Base-by-base conservation (phyloP, 75 land plant genomes). In the Selaginella tamariscina region DNA sequence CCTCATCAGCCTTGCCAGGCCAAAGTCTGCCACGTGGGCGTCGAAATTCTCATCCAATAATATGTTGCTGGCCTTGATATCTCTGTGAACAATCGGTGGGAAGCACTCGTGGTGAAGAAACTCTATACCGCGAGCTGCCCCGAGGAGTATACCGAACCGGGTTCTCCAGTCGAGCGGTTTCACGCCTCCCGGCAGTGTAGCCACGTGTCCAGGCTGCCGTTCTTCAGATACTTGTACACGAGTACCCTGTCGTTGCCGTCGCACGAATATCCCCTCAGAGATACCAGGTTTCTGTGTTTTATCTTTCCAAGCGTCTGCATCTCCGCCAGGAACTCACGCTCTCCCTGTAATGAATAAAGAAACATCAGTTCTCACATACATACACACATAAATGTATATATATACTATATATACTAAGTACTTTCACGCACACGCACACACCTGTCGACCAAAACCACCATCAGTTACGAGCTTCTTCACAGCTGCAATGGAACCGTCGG, bases 31-130 rank as follows among this genome's bases (percentile, higher is more conserved):
- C 5, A 39, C 49, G 15, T 39, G 49, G 15, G 49, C 49, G 11
- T 39, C 11, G 49, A 39, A 39, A 15, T 39, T 15, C 15, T 39
- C 49, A 15, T 39, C 49, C 11, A 39, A 15, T 5, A 39, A 15
- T 5, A 39, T 39, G 49, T 39, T 39, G 49, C 49, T 94, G 32
- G 96, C 85, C 60, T 91, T 94, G 33, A 94, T 82, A 71, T 94
- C 98, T 39, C 98, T 77, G 33, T 94, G 98, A 60, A 94, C 80
- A 66, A 94, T 79, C 60, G 88, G 78, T 49, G 98, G 96, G 15
- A 85, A 92, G 67, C 98, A 94, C 68, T 85, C 96, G 77, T 94
- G 98, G 70, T 94, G 98, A 76, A 94, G 70, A 56, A 88, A 94
- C 8, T 91, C 81, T 0, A 94, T 79, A 11, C 91, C 98, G 69